phyloP scores from a whole-genome alignment of 352 stramenopile genomes.

The Thraustotheca clavata region DNA sequence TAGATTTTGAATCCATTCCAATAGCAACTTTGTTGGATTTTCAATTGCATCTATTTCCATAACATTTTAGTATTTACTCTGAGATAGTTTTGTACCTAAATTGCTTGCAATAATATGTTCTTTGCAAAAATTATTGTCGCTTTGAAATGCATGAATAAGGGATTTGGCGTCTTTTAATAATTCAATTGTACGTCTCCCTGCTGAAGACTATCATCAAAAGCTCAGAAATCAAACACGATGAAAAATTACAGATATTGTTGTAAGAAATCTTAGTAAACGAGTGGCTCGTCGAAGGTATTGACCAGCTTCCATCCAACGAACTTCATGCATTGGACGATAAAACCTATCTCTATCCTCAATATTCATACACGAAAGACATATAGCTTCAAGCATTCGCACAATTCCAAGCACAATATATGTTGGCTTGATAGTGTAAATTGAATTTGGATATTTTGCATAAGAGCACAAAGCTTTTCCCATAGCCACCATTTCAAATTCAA shows the following conservation, averaged over 20 bases:
- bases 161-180: constrained; percentile 11
- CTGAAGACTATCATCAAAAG: constrained; percentile 14
- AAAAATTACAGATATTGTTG: constrained; percentile 42
- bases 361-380: constrained; percentile 49
- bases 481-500: constrained; percentile 34
- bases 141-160: constrained; percentile 37
- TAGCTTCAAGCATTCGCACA: constrained; percentile 42
- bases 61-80: neutral
- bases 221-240: constrained; percentile 30
- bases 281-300: constrained; percentile 42
- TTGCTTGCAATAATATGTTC: constrained; percentile 32
- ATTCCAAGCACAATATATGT: constrained; percentile 55
- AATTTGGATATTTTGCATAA: constrained; percentile 13
- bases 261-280: constrained; percentile 40
- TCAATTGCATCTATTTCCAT: constrained; percentile 32
- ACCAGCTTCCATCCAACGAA: constrained; percentile 54
- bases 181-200: neutral
- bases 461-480: constrained; percentile 26
- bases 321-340: constrained; percentile 25
- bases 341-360: constrained; percentile 37
- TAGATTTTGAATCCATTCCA: constrained; percentile 46
- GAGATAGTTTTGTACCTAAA: neutral
- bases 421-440: constrained; percentile 24
- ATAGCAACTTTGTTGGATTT: constrained; percentile 44
- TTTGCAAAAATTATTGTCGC: constrained; percentile 41